A percentile compares a stretch with the other conserved stretches of the same genome.
Conservation (phyloP, 2,329 filamentous ascomycete species). For the Pestalotiopsis fici region DNA sequence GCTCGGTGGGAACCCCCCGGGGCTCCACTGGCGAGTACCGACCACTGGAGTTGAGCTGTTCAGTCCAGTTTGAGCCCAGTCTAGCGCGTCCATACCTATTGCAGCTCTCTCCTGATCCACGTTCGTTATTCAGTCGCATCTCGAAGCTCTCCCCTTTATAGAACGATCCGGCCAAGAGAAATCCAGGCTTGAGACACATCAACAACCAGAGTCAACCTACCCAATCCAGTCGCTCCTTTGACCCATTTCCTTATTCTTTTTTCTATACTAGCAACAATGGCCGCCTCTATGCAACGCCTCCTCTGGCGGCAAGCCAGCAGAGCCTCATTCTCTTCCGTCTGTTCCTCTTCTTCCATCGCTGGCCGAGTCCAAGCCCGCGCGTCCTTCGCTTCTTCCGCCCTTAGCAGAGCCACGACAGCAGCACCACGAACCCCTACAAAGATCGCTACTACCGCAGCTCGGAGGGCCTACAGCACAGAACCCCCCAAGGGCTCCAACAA, state of each 20-base stretch:
- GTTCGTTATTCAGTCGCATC: neutral
- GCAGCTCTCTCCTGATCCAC: neutral
- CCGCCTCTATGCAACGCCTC: constrained; percentile 20
- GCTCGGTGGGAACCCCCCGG: neutral
- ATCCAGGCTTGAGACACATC: constrained; percentile 5
- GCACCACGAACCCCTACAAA: neutral
- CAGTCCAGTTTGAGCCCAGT: neutral
- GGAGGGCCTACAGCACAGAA: constrained; percentile 42
- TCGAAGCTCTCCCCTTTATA: neutral
- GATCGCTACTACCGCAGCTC: constrained; percentile 3
- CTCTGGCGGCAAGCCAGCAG: constrained; percentile 18
- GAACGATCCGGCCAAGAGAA: neutral
- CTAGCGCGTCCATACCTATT: neutral
- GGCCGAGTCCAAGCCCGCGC: neutral
- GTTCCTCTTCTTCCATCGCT: neutral
- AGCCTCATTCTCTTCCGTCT: constrained; percentile 10
- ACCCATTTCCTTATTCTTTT: neutral
- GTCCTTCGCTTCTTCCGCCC: neutral
- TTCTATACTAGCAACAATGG: constrained; percentile 16
- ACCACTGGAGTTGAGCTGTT: neutral
- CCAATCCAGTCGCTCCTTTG: neutral
- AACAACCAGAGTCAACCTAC: neutral
- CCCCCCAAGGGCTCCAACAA: constrained; percentile 34
- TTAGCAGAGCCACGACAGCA: neutral
- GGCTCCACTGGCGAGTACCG: neutral